Conservation (phyloP, 345 rosid species). For the Citrus cavaleriei region DNA sequence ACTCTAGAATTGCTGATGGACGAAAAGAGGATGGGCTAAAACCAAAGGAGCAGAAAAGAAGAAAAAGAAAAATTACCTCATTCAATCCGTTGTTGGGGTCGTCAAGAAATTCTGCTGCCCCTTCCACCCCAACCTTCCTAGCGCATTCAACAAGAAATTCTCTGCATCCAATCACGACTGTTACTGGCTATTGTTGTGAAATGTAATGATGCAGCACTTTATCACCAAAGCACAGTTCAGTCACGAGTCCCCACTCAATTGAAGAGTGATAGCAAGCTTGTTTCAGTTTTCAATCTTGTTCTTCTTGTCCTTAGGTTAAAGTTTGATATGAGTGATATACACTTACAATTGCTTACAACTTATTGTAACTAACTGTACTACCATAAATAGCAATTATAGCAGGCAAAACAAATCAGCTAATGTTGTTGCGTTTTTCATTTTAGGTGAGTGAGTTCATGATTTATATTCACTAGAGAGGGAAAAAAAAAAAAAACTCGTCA, state of each 20-base stretch:
- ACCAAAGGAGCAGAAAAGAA: not conserved
- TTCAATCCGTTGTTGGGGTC: slow-evolving; percentile 65
- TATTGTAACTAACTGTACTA: not conserved
- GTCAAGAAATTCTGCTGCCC: slow-evolving; percentile 76
- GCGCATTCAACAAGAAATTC: slow-evolving; percentile 81
- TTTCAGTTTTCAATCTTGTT: not conserved
- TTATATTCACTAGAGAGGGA: not conserved
- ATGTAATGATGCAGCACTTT: not conserved
- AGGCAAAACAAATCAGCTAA: not conserved
- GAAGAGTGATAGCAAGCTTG: not conserved
- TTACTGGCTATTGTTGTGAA: not conserved
- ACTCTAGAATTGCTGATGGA: not conserved
- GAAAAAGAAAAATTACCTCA: slow-evolving; percentile 36
- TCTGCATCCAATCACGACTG: slow-evolving; percentile 31
- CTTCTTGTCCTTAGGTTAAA: not conserved
- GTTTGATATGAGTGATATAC: not conserved
- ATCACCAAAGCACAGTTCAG: not conserved
- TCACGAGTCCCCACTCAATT: not conserved
- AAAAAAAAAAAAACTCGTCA: not conserved
- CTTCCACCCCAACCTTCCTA: slow-evolving; percentile 64
- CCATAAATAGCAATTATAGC: not conserved
- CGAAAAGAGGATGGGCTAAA: not conserved
- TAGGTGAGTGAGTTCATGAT: not conserved
- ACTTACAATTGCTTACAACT: not conserved
- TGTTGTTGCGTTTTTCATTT: not conserved